Base-by-base conservation (phyloP, 371 early-diverging fungal genomes). In the Mortierella sp. region DNA sequence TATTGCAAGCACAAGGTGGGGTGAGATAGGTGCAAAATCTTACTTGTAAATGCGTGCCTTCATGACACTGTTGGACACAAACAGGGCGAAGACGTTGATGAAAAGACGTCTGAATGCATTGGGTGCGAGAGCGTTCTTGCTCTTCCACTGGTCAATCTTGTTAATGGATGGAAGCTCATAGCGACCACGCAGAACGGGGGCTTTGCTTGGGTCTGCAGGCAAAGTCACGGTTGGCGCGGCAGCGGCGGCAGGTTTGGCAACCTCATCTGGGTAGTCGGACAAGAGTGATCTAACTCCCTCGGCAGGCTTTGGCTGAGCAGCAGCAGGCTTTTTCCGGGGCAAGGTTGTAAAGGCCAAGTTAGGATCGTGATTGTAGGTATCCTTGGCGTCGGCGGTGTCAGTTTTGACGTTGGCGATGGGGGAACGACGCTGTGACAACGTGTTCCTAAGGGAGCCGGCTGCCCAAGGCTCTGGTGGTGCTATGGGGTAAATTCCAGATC, bases 151-250 rank as follows among this genome's bases (percentile, higher is more conserved):
- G 16, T 86, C 82, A 10, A 86, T 77, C 50, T 74, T 77, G 59
- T 82, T 75, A 48, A 86, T 82, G 16, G 82, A 79, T 5, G 82
- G 87, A 3, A 86, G 76, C 50, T 86, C 86, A 26, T 82, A 86
- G 5, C 74, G 70, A 6, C 86, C 86, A 48, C 72, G 69, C 50
- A 86, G 67, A 21, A 80, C 73, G 16, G 87, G 82, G 2, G 82
- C 87, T 34, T 79, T 72, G 44, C 71, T 69, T 21, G 87, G 80
- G 54, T 86, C 77, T 8, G 34, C 67, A 16, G 82, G 82, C 26
- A 82, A 75, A 10, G 80, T 82, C 5, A 80, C 71, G 0, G 70
- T 48, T 16, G 61, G 76, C 43, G 54, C 72, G 11, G 75, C 26
- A 0, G 76, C 19, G 28, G 72, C 69, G 26, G 61, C 16, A 4